A percentile compares a stretch with the other conserved stretches of the same genome.
Conservation (phyloP, 2,329 filamentous ascomycete species). For the Xylaria sp. region DNA sequence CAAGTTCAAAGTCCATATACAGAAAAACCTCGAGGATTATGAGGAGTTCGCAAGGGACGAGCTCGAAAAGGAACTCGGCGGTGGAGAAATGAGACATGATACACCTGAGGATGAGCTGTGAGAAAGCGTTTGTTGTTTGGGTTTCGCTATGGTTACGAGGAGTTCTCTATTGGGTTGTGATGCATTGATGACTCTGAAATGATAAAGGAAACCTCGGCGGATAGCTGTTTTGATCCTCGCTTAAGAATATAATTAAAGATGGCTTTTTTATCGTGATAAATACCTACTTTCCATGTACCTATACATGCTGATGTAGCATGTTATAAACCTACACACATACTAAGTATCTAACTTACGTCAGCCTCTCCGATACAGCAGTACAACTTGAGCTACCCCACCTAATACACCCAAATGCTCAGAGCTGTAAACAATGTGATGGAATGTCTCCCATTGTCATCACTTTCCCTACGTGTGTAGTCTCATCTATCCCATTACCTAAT, state of each 20-base stretch:
- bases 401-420: no score
- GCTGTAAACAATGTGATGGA: no score
- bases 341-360: no score
- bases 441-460: no score
- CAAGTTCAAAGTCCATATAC: conserved; percentile 97
- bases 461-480: no score
- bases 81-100: conserved; percentile 68
- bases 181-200: conserved; percentile 3
- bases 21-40: conserved; percentile 92
- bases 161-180: conserved; percentile 29
- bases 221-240: conserved; percentile 19
- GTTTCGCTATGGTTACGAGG: conserved; percentile 19
- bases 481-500: neutral
- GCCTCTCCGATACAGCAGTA: no score
- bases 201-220: conserved; percentile 1
- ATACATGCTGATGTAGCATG: no score
- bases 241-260: conserved; percentile 19
- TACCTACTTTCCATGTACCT: neutral
- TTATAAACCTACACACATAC: no score
- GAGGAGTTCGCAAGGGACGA: conserved; percentile 94
- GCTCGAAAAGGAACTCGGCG: conserved; percentile 84
- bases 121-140: conserved; percentile 16
- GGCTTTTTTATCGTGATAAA: neutral
- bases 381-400: neutral
- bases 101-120: conserved; percentile 61